Evolutionary conservation across 345 rosid species (phyloP).

Genomic region (Pelargonium nanum): DNA sequence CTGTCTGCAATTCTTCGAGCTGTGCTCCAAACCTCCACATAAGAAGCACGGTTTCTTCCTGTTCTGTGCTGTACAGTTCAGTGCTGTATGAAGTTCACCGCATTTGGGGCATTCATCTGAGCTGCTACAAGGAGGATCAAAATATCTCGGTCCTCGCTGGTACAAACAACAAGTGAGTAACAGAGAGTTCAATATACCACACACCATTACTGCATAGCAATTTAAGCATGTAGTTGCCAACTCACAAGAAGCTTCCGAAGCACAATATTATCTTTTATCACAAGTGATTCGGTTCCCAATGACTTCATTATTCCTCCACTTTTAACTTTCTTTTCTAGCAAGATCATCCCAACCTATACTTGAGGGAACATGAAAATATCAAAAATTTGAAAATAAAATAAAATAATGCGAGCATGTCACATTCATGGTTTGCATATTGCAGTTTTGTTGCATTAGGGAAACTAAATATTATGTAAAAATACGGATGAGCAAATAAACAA

Average conservation of each 20-base stretch:
- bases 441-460: background rate
- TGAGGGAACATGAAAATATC: constrained; percentile 3
- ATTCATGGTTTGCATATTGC: background rate
- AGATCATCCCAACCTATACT: constrained; percentile 10
- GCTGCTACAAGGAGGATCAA: constrained; percentile 17
- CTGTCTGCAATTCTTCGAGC: constrained; percentile 19
- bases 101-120: constrained; percentile 6
- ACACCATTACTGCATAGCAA: background rate
- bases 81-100: constrained; percentile 11
- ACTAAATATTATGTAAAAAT: too few relatives aligned
- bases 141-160: constrained; percentile 24
- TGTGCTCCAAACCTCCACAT: constrained; percentile 18
- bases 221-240: background rate
- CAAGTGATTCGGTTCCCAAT: constrained; percentile 1
- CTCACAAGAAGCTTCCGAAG: constrained; percentile 19
- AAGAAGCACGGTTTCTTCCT: constrained; percentile 17
- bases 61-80: constrained; percentile 6
- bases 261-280: constrained; percentile 13
- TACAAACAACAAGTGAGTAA: background rate
- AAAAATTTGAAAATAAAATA: constrained; percentile 8
- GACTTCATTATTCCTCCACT: background rate
- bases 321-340: constrained; percentile 1
- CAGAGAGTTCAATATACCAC: background rate
- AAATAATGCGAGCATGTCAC: background rate
- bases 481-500: background rate